Conservation (phyloP, 768 basidiomycete genomes). For the Pholiota molesta region DNA sequence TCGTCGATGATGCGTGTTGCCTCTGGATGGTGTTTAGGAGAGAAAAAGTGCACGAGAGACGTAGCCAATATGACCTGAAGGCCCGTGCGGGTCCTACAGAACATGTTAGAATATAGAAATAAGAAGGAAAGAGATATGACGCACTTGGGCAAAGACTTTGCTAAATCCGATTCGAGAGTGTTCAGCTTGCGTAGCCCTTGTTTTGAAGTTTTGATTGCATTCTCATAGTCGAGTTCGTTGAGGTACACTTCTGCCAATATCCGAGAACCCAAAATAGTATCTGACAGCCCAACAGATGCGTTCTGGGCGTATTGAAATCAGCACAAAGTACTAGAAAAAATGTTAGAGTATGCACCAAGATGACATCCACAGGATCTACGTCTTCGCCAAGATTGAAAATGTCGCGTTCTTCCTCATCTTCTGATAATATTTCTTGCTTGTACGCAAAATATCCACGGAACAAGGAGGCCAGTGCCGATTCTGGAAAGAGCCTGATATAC, state of each 20-base stretch:
- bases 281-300: constrained; percentile 48
- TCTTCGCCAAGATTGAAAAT: constrained; percentile 32
- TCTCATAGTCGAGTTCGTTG: constrained; percentile 72
- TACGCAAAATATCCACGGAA: constrained; percentile 73
- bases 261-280: constrained; percentile 69
- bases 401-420: constrained; percentile 43
- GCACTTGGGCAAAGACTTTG: constrained; percentile 53
- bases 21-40: constrained; percentile 87
- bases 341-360: constrained; percentile 49
- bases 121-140: constrained; percentile 18
- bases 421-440: constrained; percentile 43
- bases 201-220: constrained; percentile 72
- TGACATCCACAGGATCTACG: constrained; percentile 56
- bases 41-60: constrained; percentile 80
- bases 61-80: constrained; percentile 76
- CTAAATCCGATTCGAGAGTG: constrained; percentile 57
- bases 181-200: constrained; percentile 62
- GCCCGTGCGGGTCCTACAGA: constrained; percentile 58
- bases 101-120: neutral
- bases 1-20: constrained; percentile 77
- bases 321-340: constrained; percentile 10
- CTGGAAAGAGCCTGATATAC: constrained; percentile 70
- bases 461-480: constrained; percentile 54
- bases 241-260: constrained; percentile 69
- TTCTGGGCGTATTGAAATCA: constrained; percentile 43